Base-by-base conservation (phyloP, 176 grass and related monocot species). In the Musa troglodytarum region DNA sequence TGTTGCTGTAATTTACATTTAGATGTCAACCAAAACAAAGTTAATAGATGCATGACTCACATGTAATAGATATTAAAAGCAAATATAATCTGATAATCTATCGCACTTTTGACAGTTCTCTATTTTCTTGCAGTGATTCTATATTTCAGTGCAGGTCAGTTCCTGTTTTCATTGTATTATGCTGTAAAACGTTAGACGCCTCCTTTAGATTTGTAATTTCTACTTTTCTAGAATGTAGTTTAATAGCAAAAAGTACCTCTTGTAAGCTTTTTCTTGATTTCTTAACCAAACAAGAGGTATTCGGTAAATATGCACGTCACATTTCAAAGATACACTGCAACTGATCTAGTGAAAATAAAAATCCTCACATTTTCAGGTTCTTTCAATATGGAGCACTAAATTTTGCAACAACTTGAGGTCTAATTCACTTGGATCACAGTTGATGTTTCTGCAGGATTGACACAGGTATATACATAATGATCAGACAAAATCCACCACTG, bases 131-230 rank as follows among this genome's bases (percentile, higher is more conserved):
- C 9, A 20, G 43, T 75, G 11, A 67, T 80, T 76, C 12, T 64
- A 10, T 16, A 64, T 70, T 16, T 12, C 43, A 17, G 23, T 76
- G 74, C 57, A 76, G 74, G 59, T 76, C 58, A 52, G 74, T 76
- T 70, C 34, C 19, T 64, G 72, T 57, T 64, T 61, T 13, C 43
- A 76, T 76, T 64, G 58, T 10, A 20, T 76, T 51, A 11, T 50
- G 28, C 16, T n/a, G 10, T 50, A 53, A 15, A 76, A 12, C 43
- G 10, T 64, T n/a, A 22, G 49, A 63, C 51, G 9, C 43, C 49
- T 22, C 68, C 51, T 20, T 11, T 43, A 43, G 34, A 43, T 43
- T 43, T 12, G 13, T 69, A 34, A 8, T 17, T 34, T 50, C n/a
- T 49, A n/a, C 14, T 1, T 1, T 50, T 2, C 50, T 50, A 9